These are phyloP conservation scores for Scortechinia acanthostroma DNA, from an alignment of 2,329 filamentous ascomycete species.

Conservation along the genomic window DNA sequence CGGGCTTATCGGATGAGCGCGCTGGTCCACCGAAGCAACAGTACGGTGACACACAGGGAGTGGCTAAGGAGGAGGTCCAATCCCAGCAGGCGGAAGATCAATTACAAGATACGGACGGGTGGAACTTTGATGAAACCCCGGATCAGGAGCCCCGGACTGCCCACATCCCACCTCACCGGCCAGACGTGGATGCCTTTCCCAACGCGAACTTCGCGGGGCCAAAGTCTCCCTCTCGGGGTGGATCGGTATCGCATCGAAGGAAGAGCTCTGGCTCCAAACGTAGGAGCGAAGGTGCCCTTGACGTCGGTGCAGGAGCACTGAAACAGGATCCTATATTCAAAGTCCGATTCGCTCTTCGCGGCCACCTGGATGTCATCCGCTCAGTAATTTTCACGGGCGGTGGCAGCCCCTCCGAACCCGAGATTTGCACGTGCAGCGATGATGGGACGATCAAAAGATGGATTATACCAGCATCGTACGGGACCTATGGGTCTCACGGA, in stretches of 20 bases:
- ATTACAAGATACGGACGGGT: constrained; percentile 48
- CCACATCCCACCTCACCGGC: constrained; percentile 48
- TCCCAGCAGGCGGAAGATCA: neutral
- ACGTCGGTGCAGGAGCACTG: neutral
- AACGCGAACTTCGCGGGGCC: constrained; percentile 67
- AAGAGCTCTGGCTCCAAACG: constrained; percentile 74
- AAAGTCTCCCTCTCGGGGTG: constrained; percentile 69
- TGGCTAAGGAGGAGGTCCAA: neutral
- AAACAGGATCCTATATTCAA: constrained; percentile 64
- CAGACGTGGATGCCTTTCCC: constrained; percentile 83
- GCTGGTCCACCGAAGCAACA: neutral
- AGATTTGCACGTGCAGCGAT: constrained; percentile 92
- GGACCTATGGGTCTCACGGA: constrained; percentile 18
- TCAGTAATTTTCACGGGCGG: constrained; percentile 95
- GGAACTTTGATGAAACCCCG: constrained; percentile 60
- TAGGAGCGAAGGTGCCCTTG: constrained; percentile 34
- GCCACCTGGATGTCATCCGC: constrained; percentile 87
- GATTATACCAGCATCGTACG: constrained; percentile 81
- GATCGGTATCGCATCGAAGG: constrained; percentile 62
- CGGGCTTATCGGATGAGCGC: neutral
- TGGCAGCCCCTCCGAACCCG: constrained; percentile 87
- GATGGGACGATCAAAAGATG: constrained; percentile 95
- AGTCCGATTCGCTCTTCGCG: constrained; percentile 82
- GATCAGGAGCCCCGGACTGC: constrained; percentile 45
- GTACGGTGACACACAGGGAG: neutral